Conservation (phyloP, 2,329 filamentous ascomycete species). For the Elsinoe fawcettii region DNA sequence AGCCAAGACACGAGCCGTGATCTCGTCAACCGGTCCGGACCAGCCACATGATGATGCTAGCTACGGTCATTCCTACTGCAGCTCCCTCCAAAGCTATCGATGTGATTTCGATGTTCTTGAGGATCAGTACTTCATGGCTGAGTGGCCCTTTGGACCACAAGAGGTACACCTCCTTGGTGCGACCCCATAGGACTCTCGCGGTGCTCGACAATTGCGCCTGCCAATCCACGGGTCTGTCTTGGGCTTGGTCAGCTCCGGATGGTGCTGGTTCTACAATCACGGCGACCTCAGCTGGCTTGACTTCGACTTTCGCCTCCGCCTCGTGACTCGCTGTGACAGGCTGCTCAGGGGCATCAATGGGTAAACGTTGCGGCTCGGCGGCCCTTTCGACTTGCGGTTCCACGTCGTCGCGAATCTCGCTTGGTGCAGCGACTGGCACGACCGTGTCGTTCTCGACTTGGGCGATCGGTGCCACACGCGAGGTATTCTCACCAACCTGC, state of each 20-base stretch:
- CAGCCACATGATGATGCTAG: conserved; percentile 30
- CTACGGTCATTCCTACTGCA: conserved; percentile 33
- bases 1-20: conserved; percentile 11
- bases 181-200: neutral
- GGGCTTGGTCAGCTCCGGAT: neutral
- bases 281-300: conserved; percentile 2
- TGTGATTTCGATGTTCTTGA: conserved; percentile 41
- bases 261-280: neutral
- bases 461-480: neutral
- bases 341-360: conserved; percentile 19
- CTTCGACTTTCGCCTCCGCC: neutral
- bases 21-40: conserved; percentile 25
- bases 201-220: conserved; percentile 20
- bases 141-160: conserved; percentile 29
- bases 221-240: neutral
- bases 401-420: conserved; percentile 12
- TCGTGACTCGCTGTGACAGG: neutral
- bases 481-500: neutral
- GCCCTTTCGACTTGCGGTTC: conserved; percentile 23
- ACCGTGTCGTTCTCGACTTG: neutral
- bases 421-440: conserved; percentile 2
- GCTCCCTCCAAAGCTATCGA: conserved; percentile 39
- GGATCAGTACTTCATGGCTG: conserved; percentile 35
- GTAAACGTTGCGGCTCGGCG: conserved; percentile 19
- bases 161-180: conserved; percentile 11